Base-by-base conservation (phyloP, 116 monocot species). In the Iris pallida region DNA sequence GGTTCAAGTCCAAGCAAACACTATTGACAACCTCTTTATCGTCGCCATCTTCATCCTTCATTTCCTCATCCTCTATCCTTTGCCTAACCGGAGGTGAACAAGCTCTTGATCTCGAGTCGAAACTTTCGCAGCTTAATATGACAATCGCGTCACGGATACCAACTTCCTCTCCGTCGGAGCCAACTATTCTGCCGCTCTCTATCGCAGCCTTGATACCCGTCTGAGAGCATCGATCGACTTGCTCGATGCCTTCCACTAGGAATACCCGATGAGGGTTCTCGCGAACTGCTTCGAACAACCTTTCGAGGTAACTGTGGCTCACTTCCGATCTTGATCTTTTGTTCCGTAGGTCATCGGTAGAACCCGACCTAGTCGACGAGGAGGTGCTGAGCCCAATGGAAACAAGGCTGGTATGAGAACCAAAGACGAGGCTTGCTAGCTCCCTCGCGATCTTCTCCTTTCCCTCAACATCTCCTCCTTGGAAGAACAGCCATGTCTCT, bases 401-500 rank as follows among this genome's bases (percentile, higher is more conserved):
- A n/a, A 74, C 6, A 61, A 86, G 82, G 7, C 70, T 75, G 20
- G 58, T 65, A 6, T 67, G 45, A 2, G 80, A 83, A 18, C 89
- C 89, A 16, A 97, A 97, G 2, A 97, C 68, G 3, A 97, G 70
- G 53, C 57, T 66, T 4, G 89, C 92, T n/a, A 97, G 73, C 66
- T 83, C 96, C 42, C 78, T 79, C 18, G 85, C 76, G 10, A 92
- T 81, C 61, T 55, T 85, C 47, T 85, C 79, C 68, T 97, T 97
- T 1, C 83, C 89, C 47, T 87, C 77, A 10, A 8, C 42, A 45
- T 92, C 92, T 6, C 63, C 73, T 3, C 96, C 96, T n/a, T 77
- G 87, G 79, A 97, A 97, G 66, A 89, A 68, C 48, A 97, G 20
- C 96, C 96, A 97, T 4, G 96, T 89, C 5, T 85, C 89, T 64